Evolutionary conservation across 192 early-diverging fungal genomes (phyloP).

Genomic region (Coemansia sp.): DNA sequence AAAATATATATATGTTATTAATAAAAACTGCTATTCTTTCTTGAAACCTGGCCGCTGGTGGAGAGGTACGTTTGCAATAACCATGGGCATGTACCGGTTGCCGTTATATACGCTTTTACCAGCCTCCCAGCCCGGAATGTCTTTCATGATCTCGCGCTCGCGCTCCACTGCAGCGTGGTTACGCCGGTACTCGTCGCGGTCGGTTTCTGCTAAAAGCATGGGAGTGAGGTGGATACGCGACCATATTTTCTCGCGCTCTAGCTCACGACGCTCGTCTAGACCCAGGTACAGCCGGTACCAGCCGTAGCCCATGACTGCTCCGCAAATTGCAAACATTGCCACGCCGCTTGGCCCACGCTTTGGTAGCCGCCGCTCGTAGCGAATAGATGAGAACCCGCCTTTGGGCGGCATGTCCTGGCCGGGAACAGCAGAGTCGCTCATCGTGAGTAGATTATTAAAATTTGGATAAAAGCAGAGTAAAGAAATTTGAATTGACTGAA

Average conservation of each 20-base stretch:
- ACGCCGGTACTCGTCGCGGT: constrained; percentile 88
- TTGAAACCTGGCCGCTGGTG: constrained; percentile 47
- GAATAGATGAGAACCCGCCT: constrained; percentile 74
- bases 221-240: constrained; percentile 89
- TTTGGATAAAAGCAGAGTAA: not conserved
- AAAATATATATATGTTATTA: not conserved
- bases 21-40: constrained; percentile 9
- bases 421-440: constrained; percentile 20
- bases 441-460: not conserved
- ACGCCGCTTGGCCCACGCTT: constrained; percentile 88
- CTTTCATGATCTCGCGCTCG: constrained; percentile 87
- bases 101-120: constrained; percentile 93
- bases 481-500: no score
- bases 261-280: constrained; percentile 64
- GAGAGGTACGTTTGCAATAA: constrained; percentile 52
- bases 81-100: constrained; percentile 66
- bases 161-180: constrained; percentile 67
- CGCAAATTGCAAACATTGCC: constrained; percentile 73
- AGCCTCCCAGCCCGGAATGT: constrained; percentile 73
- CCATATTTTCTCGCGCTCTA: constrained; percentile 93
- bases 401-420: constrained; percentile 53
- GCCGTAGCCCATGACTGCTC: constrained; percentile 79
- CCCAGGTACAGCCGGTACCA: constrained; percentile 64
- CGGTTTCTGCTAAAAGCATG: constrained; percentile 88
- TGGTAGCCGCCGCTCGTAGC: constrained; percentile 88